Conservation (phyloP, 108 stramenopile genomes). For the Ochromonas danica region DNA sequence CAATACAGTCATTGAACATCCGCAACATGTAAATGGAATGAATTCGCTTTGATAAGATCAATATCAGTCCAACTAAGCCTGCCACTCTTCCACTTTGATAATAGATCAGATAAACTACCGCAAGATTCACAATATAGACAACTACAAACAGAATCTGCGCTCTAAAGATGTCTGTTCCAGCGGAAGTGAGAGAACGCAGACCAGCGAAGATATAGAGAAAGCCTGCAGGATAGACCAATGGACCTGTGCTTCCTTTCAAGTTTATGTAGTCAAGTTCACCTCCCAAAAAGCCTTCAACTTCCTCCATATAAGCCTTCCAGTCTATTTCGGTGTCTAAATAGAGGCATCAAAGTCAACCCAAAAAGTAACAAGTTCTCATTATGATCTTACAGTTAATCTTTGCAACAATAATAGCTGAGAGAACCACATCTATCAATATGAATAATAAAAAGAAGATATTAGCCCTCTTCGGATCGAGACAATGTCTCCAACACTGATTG, state of each 20-base stretch:
- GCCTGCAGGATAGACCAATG: conserved; percentile 94
- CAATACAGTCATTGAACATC: conserved; percentile 93
- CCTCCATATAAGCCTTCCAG: conserved; percentile 96
- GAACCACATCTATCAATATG: too few relatives aligned
- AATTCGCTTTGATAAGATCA: conserved; percentile 78
- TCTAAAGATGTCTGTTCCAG: conserved; percentile 58
- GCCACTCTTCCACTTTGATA: conserved; percentile 64
- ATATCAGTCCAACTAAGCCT: conserved; percentile 62
- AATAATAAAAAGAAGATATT: too few relatives aligned
- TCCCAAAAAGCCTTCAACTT: conserved; percentile 71
- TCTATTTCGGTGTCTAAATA: conserved; percentile 93
- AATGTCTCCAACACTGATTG: too few relatives aligned
- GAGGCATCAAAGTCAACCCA: too few relatives aligned
- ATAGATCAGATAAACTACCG: conserved; percentile 67
- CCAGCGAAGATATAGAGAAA: conserved; percentile 82
- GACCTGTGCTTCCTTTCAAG: conserved; percentile 85
- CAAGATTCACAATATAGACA: conserved; percentile 68
- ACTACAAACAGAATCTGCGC: conserved; percentile 78
- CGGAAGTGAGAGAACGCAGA: conserved; percentile 65
- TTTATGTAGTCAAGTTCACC: conserved; percentile 83
- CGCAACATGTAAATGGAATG: conserved; percentile 93
- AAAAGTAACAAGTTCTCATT: too few relatives aligned
- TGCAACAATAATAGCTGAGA: too few relatives aligned
- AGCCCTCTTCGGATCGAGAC: too few relatives aligned
- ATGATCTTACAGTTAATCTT: too few relatives aligned